Evolutionary conservation across 2,329 filamentous ascomycete genomes (phyloP).

Genomic region (Gyromitra esculenta): DNA sequence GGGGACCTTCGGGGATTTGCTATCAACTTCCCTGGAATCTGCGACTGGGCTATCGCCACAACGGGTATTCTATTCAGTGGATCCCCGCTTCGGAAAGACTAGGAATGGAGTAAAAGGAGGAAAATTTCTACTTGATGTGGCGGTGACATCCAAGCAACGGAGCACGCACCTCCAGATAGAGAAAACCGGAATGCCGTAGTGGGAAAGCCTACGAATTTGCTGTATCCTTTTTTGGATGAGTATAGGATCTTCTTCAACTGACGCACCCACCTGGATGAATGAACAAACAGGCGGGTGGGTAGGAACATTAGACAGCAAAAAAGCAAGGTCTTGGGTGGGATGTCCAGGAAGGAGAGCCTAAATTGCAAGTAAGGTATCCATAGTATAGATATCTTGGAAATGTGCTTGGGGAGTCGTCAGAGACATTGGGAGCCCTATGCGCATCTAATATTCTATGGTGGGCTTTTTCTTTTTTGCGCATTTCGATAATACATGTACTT

Average conservation of each 20-base stretch:
- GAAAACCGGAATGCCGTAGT: conserved; percentile 34
- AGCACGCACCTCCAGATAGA: conserved; percentile 32
- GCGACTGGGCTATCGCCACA: conserved; percentile 26
- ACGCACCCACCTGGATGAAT: conserved; percentile 30
- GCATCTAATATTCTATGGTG: conserved; percentile 14
- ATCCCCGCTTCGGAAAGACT: conserved; percentile 30
- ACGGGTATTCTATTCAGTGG: conserved; percentile 28
- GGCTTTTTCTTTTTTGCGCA: conserved; percentile 3
- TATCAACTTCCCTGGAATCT: conserved; percentile 29
- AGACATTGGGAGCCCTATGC: conserved; percentile 12
- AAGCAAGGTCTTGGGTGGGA: conserved; percentile 20
- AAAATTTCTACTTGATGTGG: conserved; percentile 39
- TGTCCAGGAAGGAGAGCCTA: conserved; percentile 25
- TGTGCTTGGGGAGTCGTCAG: conserved; percentile 23
- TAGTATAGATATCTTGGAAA: conserved; percentile 46
- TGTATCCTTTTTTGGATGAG: conserved; percentile 31
- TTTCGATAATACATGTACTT: neutral
- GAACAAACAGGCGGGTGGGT: conserved; percentile 3
- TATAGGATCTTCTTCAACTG: conserved; percentile 18
- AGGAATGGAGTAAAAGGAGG: conserved; percentile 10
- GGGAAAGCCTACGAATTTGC: conserved; percentile 37
- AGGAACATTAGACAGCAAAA: conserved; percentile 22
- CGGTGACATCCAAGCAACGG: conserved; percentile 22
- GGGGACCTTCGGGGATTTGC: conserved; percentile 19
- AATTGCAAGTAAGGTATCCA: conserved; percentile 33